A percentile compares a stretch with the other conserved stretches of the same genome.
phyloP scores from a whole-genome alignment of 345 rosid species.

The Pugionium cornutum region DNA sequence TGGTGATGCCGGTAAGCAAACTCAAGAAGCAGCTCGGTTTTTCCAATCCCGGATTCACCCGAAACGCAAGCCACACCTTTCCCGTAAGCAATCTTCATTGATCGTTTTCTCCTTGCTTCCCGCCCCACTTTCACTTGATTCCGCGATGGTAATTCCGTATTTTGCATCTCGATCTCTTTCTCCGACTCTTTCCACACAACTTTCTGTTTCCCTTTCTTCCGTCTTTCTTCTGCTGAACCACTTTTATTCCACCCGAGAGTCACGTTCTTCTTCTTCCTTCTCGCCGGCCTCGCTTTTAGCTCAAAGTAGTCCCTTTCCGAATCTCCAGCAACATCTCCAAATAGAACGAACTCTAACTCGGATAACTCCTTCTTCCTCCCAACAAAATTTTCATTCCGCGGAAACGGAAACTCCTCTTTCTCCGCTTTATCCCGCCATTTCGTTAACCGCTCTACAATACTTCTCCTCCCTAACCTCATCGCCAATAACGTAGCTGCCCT shows the following conservation, averaged over 20 bases:
- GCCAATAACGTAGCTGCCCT: constrained; percentile 74
- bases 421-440: constrained; percentile 87
- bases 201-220: constrained; percentile 81
- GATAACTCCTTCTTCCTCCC: constrained; percentile 92
- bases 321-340: constrained; percentile 81
- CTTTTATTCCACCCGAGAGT: constrained; percentile 70
- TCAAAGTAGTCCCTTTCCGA: constrained; percentile 81
- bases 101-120: constrained; percentile 61
- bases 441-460: constrained; percentile 72
- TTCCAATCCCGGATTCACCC: constrained; percentile 90
- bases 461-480: constrained; percentile 80
- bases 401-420: constrained; percentile 85
- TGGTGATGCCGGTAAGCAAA: constrained; percentile 83
- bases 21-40: constrained; percentile 95
- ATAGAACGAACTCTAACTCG: constrained; percentile 81
- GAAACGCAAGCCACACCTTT: constrained; percentile 90
- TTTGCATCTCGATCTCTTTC: constrained; percentile 90
- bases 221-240: constrained; percentile 51
- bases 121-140: constrained; percentile 48
- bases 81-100: constrained; percentile 65
- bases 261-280: constrained; percentile 67
- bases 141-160: constrained; percentile 45
- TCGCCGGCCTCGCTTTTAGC: constrained; percentile 60
- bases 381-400: constrained; percentile 72
- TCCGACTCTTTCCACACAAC: constrained; percentile 95